phyloP scores from a whole-genome alignment of 306 rosid genomes.

The Prinsepia uniflora region DNA sequence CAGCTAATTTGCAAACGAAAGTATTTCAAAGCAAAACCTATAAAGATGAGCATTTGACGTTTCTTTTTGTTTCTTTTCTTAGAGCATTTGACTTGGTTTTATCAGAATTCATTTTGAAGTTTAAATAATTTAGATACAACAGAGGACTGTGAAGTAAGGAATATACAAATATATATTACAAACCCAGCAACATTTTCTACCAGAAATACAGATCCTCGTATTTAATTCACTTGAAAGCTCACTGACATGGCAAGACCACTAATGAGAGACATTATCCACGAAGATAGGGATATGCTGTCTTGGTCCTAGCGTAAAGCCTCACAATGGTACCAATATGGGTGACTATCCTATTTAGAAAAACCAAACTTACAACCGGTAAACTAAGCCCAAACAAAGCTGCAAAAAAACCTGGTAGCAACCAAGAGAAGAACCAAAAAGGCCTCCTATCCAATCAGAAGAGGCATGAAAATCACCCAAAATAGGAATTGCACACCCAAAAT shows the following conservation, averaged over 20 bases:
- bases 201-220: background rate
- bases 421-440: background rate
- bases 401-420: background rate
- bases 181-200: too few relatives aligned
- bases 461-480: background rate
- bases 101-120: background rate
- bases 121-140: background rate
- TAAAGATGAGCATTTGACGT: background rate
- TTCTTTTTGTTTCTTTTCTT: background rate
- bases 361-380: background rate
- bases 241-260: background rate
- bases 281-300: background rate
- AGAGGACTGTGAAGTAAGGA: too few relatives aligned
- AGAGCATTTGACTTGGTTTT: background rate
- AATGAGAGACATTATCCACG: background rate
- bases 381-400: background rate
- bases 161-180: too few relatives aligned
- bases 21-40: background rate
- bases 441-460: background rate
- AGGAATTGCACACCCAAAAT: background rate
- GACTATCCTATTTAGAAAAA: background rate
- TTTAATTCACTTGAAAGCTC: background rate
- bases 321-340: background rate
- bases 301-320: background rate
- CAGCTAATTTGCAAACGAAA: background rate